Percentiles rank a stretch among this genome's conserved stretches.
Evolutionary conservation across 2,329 filamentous ascomycete species (phyloP).

Genomic region (Calcarisporium arbuscula): DNA sequence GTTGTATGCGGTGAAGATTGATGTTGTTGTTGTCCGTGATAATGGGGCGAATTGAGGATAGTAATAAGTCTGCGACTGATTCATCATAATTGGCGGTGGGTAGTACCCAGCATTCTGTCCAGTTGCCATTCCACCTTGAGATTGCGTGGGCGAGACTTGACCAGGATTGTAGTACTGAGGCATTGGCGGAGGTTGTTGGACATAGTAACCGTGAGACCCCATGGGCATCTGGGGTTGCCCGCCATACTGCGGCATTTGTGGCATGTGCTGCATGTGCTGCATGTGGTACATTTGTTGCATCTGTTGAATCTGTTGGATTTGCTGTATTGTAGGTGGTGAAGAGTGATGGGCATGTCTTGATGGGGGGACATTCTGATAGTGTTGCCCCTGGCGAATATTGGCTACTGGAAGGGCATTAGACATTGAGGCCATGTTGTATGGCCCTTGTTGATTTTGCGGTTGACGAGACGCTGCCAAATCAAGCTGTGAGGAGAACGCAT

Average conservation of each 20-base stretch:
- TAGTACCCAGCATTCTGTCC: conserved; percentile 39
- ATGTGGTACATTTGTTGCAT: no score
- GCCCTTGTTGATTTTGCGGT: conserved; percentile 16
- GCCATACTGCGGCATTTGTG: conserved; percentile 35
- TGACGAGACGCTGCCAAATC: conserved; percentile 30
- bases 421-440: conserved; percentile 44
- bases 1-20: conserved; percentile 17
- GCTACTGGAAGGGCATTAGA: conserved; percentile 35
- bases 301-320: no score
- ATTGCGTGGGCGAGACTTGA: conserved; percentile 32
- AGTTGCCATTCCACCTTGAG: conserved; percentile 25
- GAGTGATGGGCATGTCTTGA: conserved; percentile 26
- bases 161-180: conserved; percentile 36
- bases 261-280: no score
- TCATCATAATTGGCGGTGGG: conserved; percentile 35
- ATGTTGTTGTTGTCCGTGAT: conserved; percentile 22
- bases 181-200: conserved; percentile 38
- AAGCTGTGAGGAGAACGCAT: conserved; percentile 35
- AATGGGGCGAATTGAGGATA: conserved; percentile 35
- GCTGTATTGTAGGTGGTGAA: no score
- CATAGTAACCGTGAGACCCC: conserved; percentile 39
- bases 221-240: conserved; percentile 31
- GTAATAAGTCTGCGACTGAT: conserved; percentile 38
- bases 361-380: conserved; percentile 27
- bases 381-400: conserved; percentile 32